Percentiles rank a stretch among this genome's conserved stretches.
These are phyloP conservation scores for Colletotrichum sp. DNA, from an alignment of 2,329 filamentous ascomycete species.

Conservation along the genomic window DNA sequence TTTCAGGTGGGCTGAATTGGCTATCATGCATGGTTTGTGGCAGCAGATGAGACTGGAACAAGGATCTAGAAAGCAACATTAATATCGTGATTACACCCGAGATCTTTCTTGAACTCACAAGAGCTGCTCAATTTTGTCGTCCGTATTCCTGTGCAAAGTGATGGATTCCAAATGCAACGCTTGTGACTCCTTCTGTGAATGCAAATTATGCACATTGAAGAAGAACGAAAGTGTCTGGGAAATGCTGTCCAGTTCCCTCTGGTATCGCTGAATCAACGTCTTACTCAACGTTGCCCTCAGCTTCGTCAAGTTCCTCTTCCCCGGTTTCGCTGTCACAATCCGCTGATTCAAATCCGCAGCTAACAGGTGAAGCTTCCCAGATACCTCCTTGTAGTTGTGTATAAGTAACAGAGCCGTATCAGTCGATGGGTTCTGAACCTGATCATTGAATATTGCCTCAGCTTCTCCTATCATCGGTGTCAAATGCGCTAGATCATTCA, in stretches of 20 bases:
- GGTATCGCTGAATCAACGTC: fast-evolving
- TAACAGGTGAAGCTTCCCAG: background rate
- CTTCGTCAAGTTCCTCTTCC: background rate
- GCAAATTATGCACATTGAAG: background rate
- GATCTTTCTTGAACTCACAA: background rate
- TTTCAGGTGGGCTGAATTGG: no score
- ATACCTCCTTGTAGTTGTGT: background rate
- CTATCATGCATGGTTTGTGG: no score
- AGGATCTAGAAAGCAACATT: background rate
- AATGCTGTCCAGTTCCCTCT: fast-evolving
- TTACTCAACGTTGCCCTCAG: background rate
- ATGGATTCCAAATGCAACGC: background rate
- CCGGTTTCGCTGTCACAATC: background rate
- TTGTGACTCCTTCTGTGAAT: background rate
- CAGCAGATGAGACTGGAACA: background rate
- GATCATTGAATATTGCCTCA: background rate
- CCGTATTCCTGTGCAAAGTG: fast-evolving
- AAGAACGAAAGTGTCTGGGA: background rate
- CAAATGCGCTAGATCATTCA: background rate
- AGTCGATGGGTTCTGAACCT: background rate
- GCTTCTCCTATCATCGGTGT: background rate
- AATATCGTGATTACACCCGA: fast-evolving
- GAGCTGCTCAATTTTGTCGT: background rate
- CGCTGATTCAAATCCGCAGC: background rate
- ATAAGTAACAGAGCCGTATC: background rate